phyloP scores from a whole-genome alignment of 768 basidiomycete species.

The Tephrocybe sp. region DNA sequence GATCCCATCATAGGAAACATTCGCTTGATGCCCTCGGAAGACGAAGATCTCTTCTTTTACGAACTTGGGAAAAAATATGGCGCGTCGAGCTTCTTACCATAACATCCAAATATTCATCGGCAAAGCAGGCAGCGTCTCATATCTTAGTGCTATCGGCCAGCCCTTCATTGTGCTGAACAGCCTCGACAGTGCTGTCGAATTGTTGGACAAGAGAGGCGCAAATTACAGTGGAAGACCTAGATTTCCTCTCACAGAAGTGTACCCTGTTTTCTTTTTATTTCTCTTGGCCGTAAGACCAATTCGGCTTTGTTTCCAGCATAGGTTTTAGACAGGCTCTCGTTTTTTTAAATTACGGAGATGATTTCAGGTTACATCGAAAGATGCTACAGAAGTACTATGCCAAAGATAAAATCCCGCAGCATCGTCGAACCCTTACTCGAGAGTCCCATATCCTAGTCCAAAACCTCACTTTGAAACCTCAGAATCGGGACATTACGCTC shows the following conservation, averaged over 20 bases:
- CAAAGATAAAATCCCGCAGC: conserved; percentile 19
- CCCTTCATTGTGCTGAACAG: conserved; percentile 22
- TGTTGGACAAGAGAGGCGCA: conserved; percentile 22
- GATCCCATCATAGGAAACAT: conserved; percentile 35
- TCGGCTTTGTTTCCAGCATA: conserved; percentile 12
- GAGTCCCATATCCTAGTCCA: conserved; percentile 29
- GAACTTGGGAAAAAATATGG: conserved; percentile 32
- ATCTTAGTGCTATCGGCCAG: conserved; percentile 20
- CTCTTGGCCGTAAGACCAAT: neutral
- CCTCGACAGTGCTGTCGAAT: conserved; percentile 21
- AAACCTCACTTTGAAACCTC: conserved; percentile 22
- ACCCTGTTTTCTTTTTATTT: conserved; percentile 1
- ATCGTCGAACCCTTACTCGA: conserved; percentile 23
- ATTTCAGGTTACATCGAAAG: conserved; percentile 20
- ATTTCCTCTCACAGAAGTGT: conserved; percentile 18
- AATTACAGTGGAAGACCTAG: conserved; percentile 23
- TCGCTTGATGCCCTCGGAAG: conserved; percentile 26
- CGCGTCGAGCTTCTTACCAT: conserved; percentile 6
- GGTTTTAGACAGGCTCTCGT: conserved; percentile 14
- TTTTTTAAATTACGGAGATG: conserved; percentile 20
- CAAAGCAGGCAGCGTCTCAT: conserved; percentile 20
- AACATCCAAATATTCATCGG: neutral
- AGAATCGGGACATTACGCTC: conserved; percentile 13
- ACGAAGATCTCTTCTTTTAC: conserved; percentile 23
- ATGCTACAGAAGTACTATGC: conserved; percentile 19